Conservation (phyloP, 1,139 yeast species). For the Pichia sp. region DNA sequence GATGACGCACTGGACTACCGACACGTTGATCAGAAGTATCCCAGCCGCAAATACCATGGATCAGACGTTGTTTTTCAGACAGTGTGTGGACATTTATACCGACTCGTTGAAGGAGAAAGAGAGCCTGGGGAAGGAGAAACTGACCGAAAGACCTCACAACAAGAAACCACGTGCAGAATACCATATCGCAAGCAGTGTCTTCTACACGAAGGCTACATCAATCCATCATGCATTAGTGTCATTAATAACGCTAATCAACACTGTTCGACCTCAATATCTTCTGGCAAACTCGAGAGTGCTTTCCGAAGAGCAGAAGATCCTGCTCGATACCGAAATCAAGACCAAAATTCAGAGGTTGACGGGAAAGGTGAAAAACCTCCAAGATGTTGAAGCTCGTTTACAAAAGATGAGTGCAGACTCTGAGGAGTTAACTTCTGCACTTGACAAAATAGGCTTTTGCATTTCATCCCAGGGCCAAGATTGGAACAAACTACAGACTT, state of each 20-base stretch:
- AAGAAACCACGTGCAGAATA: neutral
- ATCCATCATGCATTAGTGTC: slow-evolving; percentile 7
- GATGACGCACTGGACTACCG: no score
- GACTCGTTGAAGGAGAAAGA: slow-evolving; percentile 11
- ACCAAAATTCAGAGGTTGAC: slow-evolving; percentile 22
- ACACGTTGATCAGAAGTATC: no score
- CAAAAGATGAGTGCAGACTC: slow-evolving; percentile 4
- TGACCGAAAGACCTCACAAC: neutral
- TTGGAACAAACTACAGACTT: slow-evolving; percentile 13
- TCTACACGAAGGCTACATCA: slow-evolving; percentile 7
- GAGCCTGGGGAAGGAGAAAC: neutral
- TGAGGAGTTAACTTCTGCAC: slow-evolving; percentile 5
- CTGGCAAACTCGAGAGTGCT: slow-evolving; percentile 26
- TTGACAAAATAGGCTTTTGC: slow-evolving; percentile 8
- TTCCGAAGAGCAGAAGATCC: slow-evolving; percentile 24
- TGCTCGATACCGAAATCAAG: slow-evolving; percentile 26
- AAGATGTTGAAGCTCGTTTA: slow-evolving; percentile 6
- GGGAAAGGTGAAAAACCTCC: slow-evolving; percentile 22
- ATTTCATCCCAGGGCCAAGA: neutral
- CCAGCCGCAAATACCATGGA: slow-evolving; percentile 18
- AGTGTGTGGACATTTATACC: slow-evolving; percentile 29
- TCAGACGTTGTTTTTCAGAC: slow-evolving; percentile 27
- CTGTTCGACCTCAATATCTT: slow-evolving; percentile 28
- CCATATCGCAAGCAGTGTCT: neutral
- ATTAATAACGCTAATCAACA: slow-evolving; percentile 21